A percentile compares a stretch with the other conserved stretches of the same genome.
These are phyloP conservation scores for Fusarium dimerum DNA, from an alignment of 2,329 filamentous ascomycete genomes.

Conservation along the genomic window DNA sequence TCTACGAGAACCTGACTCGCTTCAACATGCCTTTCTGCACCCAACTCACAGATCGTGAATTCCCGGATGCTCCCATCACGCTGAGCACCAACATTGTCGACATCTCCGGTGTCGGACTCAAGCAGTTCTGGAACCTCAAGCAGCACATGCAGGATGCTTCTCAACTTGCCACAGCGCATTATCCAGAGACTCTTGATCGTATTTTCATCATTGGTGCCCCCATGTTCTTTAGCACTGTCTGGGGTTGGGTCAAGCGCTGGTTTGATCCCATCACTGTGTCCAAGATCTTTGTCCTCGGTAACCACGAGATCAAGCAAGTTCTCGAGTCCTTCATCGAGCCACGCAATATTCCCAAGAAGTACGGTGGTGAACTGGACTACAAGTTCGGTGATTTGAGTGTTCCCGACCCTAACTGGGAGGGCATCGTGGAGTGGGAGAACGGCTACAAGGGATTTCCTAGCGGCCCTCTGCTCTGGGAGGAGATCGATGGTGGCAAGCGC, in stretches of 20 bases:
- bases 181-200: conserved; percentile 81
- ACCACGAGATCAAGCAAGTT: conserved; percentile 72
- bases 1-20: conserved; percentile 89
- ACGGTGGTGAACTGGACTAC: conserved; percentile 85
- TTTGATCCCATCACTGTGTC: conserved; percentile 92
- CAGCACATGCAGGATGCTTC: conserved; percentile 91
- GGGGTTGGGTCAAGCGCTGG: conserved; percentile 95
- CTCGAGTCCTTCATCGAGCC: conserved; percentile 80
- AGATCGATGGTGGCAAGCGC: conserved; percentile 43
- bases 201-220: conserved; percentile 82
- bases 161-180: conserved; percentile 85
- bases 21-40: conserved; percentile 87
- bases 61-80: conserved; percentile 82
- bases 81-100: conserved; percentile 95
- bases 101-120: conserved; percentile 81
- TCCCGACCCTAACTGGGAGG: conserved; percentile 64
- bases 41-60: conserved; percentile 68
- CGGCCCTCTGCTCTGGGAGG: conserved; percentile 60
- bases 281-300: conserved; percentile 89
- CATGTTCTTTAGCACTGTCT: conserved; percentile 86
- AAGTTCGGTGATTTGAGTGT: conserved; percentile 73
- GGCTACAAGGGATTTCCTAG: conserved; percentile 54
- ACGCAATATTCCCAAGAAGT: conserved; percentile 82
- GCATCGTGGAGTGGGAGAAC: conserved; percentile 53
- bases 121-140: conserved; percentile 96